A percentile compares a stretch with the other conserved stretches of the same genome.
Evolutionary conservation across 371 early-diverging fungal species (phyloP).

Genomic region (Fennellomyces sp.): DNA sequence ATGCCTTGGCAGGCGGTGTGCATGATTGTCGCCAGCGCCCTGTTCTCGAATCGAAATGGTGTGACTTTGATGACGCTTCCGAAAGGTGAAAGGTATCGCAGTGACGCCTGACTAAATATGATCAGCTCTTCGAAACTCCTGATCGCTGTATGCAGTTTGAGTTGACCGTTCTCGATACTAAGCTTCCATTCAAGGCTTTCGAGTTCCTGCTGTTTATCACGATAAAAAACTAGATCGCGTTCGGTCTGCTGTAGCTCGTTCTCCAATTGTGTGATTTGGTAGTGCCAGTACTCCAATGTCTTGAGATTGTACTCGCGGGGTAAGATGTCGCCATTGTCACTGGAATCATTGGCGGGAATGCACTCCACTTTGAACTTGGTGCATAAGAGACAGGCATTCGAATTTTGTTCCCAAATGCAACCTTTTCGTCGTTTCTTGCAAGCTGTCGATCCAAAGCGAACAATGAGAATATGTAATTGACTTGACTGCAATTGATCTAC

Average conservation of each 20-base stretch:
- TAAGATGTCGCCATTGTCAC: background rate
- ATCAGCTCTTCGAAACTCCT: conserved; percentile 10
- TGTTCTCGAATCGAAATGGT: too few species aligned
- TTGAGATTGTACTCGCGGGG: background rate
- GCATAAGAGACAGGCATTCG: background rate
- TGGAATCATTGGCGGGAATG: background rate
- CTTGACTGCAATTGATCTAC: background rate
- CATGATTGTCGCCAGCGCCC: too few species aligned
- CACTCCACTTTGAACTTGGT: background rate
- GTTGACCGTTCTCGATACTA: conserved; percentile 9
- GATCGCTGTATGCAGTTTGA: conserved; percentile 9
- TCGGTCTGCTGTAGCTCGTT: background rate
- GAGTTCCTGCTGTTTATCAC: background rate
- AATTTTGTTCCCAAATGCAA: background rate
- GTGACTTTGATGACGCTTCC: too few species aligned
- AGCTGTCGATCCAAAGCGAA: background rate
- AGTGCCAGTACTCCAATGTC: background rate
- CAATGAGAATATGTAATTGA: background rate
- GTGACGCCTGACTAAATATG: conserved; percentile 3
- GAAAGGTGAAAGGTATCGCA: conserved; percentile 16
- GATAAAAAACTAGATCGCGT: background rate
- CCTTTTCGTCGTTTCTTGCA: conserved; percentile 4
- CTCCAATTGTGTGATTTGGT: background rate
- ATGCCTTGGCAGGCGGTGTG: too few species aligned
- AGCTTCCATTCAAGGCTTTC: conserved; percentile 12